Evolutionary conservation across 2,329 filamentous ascomycete species (phyloP), one percentile per base, ranked within the genome.

Genomic region (Paracorniculantispora psalliotae): DNA sequence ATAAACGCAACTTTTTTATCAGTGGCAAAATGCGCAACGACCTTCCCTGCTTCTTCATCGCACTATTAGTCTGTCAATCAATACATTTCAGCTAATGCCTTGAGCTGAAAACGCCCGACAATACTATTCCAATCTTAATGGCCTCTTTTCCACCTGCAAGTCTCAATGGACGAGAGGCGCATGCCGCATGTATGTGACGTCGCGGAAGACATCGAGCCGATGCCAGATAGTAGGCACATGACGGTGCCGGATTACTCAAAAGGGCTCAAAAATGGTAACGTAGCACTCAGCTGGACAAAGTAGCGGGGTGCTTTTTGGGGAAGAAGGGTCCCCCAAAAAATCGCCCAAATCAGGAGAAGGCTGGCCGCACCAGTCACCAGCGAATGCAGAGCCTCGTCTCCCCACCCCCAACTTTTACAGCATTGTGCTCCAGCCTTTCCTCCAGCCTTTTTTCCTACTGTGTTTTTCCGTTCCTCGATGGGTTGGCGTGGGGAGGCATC

Each of bases 151-250:
- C n/a, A n/a, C n/a, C 28, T 21, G n/a, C 30, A 23, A 41, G 19
- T 47, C 13, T 35, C 17, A 13, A 33, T 47, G 53, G 53, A 48
- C 33, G 21, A 21, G 21, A 39, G 43, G 41, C 53, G 53, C 28
- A 28, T 21, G 53, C 53, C 19, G 21, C 21, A 56, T 56, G 52
- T 47, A 56, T 56, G 43, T 56, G 53, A 56, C 53, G 53, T 56
- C 53, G 53, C 44, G 53, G 53, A 28, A 56, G 21, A 26, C 21
- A 17, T 48, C 28, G n/a, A 47, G 1, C 41, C 52, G 28, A 46
- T 37, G 28, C 52, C 5, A 35, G 41, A 55, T 19, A 28, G 15
- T 41, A n/a, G 25, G 21, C 52, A 44, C 51, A 46, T 55, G 51
- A 55, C 35, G 17, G 17, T 15, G 19, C 35, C 26, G 7, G 46